These are phyloP conservation scores for Acanthochlamys bracteata DNA, from an alignment of 106 monocot species.

Conservation along the genomic window DNA sequence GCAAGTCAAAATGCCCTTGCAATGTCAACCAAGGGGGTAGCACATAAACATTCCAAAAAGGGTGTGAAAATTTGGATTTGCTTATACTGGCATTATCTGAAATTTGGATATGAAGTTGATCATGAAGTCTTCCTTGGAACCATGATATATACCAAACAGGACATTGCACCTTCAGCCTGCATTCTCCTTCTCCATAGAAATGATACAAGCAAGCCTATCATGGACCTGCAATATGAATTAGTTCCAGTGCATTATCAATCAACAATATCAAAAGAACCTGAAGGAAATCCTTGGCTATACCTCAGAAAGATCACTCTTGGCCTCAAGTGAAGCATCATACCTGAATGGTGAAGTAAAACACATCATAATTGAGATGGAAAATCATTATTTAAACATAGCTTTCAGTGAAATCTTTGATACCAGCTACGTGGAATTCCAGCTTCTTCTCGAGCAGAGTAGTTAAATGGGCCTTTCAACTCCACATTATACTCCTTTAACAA, in stretches of 20 bases:
- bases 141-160: too few species aligned
- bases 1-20: too few species aligned
- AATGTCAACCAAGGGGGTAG: too few species aligned
- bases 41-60: too few species aligned
- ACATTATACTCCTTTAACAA: slow-evolving; percentile 66
- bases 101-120: too few species aligned
- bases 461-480: slow-evolving; percentile 89
- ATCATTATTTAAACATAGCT: not conserved
- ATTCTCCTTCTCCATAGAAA: slow-evolving; percentile 88
- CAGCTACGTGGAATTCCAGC: slow-evolving; percentile 94
- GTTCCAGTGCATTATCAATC: not conserved
- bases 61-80: too few species aligned
- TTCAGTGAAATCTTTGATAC: slow-evolving; percentile 13
- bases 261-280: not conserved
- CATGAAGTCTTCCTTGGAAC: too few species aligned
- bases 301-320: slow-evolving; percentile 48
- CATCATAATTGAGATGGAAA: not conserved
- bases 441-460: slow-evolving; percentile 80
- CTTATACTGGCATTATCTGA: too few species aligned
- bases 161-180: slow-evolving; percentile 31
- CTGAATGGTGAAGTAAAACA: slow-evolving; percentile 19
- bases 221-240: slow-evolving; percentile 38
- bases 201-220: slow-evolving; percentile 64
- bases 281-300: slow-evolving; percentile 17
- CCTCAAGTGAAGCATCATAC: slow-evolving; percentile 45